phyloP scores from a whole-genome alignment of 73 alveolate species.

The Symbiodinium natans region DNA sequence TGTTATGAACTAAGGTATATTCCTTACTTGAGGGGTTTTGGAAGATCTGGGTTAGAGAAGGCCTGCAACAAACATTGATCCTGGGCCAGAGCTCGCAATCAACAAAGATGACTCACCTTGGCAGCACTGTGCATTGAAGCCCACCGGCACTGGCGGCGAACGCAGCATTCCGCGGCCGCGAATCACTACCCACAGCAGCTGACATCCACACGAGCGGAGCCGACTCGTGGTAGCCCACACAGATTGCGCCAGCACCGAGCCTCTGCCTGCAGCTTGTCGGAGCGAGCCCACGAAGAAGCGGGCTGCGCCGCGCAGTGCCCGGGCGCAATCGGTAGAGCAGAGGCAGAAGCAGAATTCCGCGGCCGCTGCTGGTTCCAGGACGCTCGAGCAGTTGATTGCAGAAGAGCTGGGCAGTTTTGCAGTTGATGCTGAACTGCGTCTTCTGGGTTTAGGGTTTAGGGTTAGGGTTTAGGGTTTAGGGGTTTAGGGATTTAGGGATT shows the following conservation, averaged over 20 bases:
- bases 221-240: background rate
- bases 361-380: too few species aligned
- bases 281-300: background rate
- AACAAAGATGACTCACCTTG: background rate
- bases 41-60: background rate
- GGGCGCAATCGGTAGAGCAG: too few species aligned
- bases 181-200: background rate
- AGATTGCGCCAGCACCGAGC: background rate
- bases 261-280: conserved; percentile 11
- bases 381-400: too few species aligned
- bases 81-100: background rate
- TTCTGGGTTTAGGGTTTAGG: too few species aligned
- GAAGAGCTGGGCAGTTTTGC: too few species aligned
- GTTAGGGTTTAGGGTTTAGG: too few species aligned
- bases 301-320: background rate
- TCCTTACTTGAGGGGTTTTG: too few species aligned
- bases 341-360: too few species aligned
- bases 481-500: too few species aligned
- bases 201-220: background rate
- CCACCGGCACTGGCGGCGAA: conserved; percentile 22
- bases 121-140: background rate
- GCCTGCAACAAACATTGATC: background rate
- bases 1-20: too few species aligned
- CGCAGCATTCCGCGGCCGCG: background rate
- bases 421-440: too few species aligned